Conservation (phyloP, 345 rosid species). For the Sapria himalayana region DNA sequence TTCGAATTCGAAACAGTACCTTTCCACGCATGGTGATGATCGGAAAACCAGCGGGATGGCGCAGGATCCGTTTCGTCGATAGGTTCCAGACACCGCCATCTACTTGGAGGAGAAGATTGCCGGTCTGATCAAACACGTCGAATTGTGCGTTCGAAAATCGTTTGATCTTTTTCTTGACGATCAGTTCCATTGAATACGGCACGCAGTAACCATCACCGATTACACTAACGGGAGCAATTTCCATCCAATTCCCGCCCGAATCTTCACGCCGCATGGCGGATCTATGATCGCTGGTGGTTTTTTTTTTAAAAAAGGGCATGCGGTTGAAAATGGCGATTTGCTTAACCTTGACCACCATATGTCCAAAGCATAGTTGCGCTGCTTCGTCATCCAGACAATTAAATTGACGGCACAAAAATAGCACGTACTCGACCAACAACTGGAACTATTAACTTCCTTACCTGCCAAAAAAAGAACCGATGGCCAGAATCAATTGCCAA, state of each 20-base stretch:
- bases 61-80: slow-evolving; percentile 24
- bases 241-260: slow-evolving; percentile 16
- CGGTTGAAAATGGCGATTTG: too few relatives aligned
- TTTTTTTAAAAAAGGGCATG: background rate
- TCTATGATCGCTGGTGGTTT: too few relatives aligned
- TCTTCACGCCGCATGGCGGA: background rate
- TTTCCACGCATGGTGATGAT: slow-evolving; percentile 31
- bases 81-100: slow-evolving; percentile 29
- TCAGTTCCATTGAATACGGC: slow-evolving; percentile 32
- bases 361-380: too few relatives aligned
- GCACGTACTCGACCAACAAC: too few relatives aligned
- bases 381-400: too few relatives aligned
- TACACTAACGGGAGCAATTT: slow-evolving; percentile 34
- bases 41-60: slow-evolving; percentile 31
- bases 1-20: too few relatives aligned
- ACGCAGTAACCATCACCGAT: slow-evolving; percentile 30
- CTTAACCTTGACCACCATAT: too few relatives aligned
- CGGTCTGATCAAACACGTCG: slow-evolving; percentile 25
- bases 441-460: too few relatives aligned
- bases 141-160: slow-evolving; percentile 17
- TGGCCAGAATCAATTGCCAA: too few relatives aligned
- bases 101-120: slow-evolving; percentile 29
- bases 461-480: too few relatives aligned
- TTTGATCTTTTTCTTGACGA: slow-evolving; percentile 22
- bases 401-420: too few relatives aligned